These are phyloP conservation scores for Ascobolus immersus DNA, from an alignment of 495 filamentous ascomycete species.

Conservation along the genomic window DNA sequence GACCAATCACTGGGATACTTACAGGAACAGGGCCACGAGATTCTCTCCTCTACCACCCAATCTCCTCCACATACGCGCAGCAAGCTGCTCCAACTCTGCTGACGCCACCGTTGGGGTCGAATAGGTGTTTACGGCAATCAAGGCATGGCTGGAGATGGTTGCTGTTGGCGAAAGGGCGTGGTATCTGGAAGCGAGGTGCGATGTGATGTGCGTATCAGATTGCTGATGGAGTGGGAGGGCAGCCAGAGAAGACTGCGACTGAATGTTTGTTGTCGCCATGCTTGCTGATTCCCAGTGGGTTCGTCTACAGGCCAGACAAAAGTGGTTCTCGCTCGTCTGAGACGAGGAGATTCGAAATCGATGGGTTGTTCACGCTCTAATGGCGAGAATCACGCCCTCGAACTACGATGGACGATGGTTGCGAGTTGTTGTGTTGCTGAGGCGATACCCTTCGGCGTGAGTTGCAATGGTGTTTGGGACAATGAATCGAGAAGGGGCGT, in stretches of 20 bases:
- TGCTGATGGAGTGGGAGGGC: slow-evolving; percentile 74
- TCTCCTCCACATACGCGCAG: slow-evolving; percentile 54
- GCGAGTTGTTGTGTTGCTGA: neutral
- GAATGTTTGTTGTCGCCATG: slow-evolving; percentile 26
- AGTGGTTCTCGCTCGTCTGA: no score
- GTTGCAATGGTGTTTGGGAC: no score
- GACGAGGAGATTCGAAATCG: neutral
- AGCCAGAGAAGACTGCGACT: slow-evolving; percentile 73
- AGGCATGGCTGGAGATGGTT: slow-evolving; percentile 64
- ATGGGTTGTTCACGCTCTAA: no score
- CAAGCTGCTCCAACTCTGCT: slow-evolving; percentile 51
- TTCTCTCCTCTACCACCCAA: slow-evolving; percentile 78
- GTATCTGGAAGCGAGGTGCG: slow-evolving; percentile 85
- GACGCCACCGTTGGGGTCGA: slow-evolving; percentile 40
- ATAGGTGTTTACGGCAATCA: slow-evolving; percentile 82
- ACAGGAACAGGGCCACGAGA: slow-evolving; percentile 81
- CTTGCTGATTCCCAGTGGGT: slow-evolving; percentile 2
- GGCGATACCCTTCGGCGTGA: no score
- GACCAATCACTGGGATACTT: slow-evolving; percentile 18
- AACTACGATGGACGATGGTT: neutral
- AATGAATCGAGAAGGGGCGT: no score
- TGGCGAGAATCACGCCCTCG: neutral
- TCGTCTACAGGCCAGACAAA: no score
- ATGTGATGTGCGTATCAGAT: slow-evolving; percentile 86
- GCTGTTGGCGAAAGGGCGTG: slow-evolving; percentile 73